A percentile compares a stretch with the other conserved stretches of the same genome.
Evolutionary conservation across 2,329 filamentous ascomycete genomes (phyloP).

Genomic region (Ceratocystis destructans): DNA sequence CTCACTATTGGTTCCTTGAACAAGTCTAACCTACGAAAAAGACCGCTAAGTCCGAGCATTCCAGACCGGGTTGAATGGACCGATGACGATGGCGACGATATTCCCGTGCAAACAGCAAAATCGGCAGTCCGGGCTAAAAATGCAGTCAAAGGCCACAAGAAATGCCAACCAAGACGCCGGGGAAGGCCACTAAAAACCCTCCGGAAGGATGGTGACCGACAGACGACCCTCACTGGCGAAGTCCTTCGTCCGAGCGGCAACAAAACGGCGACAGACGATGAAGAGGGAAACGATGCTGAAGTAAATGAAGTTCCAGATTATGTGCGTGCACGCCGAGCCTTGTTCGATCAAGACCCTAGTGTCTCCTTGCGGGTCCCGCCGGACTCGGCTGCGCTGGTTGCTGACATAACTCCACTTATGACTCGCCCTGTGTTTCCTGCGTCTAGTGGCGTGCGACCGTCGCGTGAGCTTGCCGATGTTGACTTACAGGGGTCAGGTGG

Average conservation of each 20-base stretch:
- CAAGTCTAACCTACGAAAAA: neutral
- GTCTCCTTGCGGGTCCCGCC: conserved; percentile 66
- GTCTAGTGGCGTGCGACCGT: conserved; percentile 45
- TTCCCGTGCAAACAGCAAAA: neutral
- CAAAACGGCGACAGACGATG: neutral
- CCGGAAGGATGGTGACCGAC: neutral
- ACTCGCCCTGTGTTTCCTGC: conserved; percentile 57
- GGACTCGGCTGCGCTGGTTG: conserved; percentile 58
- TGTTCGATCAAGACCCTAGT: conserved; percentile 51
- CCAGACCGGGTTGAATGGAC: conserved; percentile 13
- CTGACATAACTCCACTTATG: conserved; percentile 36
- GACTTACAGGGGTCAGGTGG: conserved; percentile 61
- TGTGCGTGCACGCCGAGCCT: conserved; percentile 49
- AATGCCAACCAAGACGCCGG: neutral
- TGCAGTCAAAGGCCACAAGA: neutral
- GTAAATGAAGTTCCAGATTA: conserved; percentile 49
- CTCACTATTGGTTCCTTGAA: neutral
- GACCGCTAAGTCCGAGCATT: neutral
- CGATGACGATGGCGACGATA: conserved; percentile 13
- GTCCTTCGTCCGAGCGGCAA: neutral
- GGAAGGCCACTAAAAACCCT: neutral
- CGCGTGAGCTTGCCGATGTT: conserved; percentile 60
- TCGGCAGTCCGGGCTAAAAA: neutral
- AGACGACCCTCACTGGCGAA: neutral
- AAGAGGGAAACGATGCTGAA: neutral